Percentiles rank a stretch among this genome's conserved stretches.
These are phyloP conservation scores for Aspergillus melleus DNA, from an alignment of 2,329 filamentous ascomycete genomes.

Conservation along the genomic window DNA sequence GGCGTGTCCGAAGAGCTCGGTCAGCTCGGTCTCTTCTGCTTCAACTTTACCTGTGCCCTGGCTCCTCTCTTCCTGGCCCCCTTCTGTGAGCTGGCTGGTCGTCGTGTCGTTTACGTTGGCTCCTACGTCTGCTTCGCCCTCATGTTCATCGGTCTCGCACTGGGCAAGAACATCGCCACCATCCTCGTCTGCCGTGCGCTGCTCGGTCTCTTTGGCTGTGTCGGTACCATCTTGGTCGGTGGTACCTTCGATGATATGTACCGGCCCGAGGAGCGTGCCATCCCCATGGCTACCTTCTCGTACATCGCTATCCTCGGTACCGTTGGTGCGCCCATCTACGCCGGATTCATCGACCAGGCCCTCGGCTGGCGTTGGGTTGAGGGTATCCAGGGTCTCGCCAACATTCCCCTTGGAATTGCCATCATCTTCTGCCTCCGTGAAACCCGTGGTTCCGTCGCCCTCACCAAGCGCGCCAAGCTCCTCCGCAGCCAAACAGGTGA, in stretches of 20 bases:
- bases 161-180: conserved; percentile 51
- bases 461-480: conserved; percentile 51
- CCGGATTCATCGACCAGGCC: conserved; percentile 54
- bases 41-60: conserved; percentile 52
- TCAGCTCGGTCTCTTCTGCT: conserved; percentile 52
- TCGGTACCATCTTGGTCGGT: conserved; percentile 52
- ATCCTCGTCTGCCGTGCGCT: conserved; percentile 50
- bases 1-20: conserved; percentile 45
- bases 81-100: conserved; percentile 52
- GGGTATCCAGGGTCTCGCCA: conserved; percentile 54
- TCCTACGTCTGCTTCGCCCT: conserved; percentile 49
- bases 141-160: conserved; percentile 51
- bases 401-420: conserved; percentile 49
- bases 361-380: conserved; percentile 57
- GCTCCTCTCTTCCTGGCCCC: conserved; percentile 51
- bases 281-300: conserved; percentile 51
- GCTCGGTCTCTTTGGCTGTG: conserved; percentile 52
- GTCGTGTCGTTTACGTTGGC: conserved; percentile 49
- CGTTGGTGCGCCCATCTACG: conserved; percentile 55
- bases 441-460: conserved; percentile 49
- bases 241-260: conserved; percentile 55
- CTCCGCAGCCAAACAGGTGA: conserved; percentile 51
- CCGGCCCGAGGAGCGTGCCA: conserved; percentile 45
- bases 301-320: conserved; percentile 55
- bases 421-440: conserved; percentile 49